Conservation (phyloP, 345 rosid species). For the Erodium maritimum region DNA sequence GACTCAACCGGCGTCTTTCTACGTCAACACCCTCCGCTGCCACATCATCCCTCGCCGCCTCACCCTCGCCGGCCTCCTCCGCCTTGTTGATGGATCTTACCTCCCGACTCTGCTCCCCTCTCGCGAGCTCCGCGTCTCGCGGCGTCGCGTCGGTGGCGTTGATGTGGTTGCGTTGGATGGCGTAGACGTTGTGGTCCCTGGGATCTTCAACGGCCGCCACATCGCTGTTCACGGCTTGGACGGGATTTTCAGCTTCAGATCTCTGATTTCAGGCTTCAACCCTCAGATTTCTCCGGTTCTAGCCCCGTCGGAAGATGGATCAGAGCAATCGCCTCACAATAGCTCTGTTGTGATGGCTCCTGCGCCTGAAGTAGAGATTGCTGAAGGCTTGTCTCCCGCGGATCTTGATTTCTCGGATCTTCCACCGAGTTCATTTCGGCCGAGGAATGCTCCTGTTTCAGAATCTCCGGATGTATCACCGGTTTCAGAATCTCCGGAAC, state of each 20-base stretch:
- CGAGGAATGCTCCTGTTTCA: background rate
- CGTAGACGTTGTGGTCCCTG: constrained; percentile 18
- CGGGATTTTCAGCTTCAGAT: constrained; percentile 1
- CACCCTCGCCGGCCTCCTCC: constrained; percentile 23
- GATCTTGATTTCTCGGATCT: background rate
- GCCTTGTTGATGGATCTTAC: constrained; percentile 16
- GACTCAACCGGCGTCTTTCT: constrained; percentile 27
- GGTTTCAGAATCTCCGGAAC: background rate
- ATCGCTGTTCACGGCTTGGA: constrained; percentile 33
- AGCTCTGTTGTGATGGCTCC: background rate
- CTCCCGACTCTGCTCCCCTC: constrained; percentile 30
- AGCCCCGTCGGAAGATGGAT: background rate
- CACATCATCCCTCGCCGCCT: constrained; percentile 33
- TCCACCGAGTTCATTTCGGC: background rate
- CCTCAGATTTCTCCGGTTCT: background rate
- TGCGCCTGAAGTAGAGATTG: background rate
- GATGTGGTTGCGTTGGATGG: constrained; percentile 16
- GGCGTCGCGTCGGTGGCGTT: background rate
- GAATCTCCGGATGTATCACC: background rate
- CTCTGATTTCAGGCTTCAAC: background rate
- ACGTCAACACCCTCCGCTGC: constrained; percentile 33
- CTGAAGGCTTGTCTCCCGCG: background rate
- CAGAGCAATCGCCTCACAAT: background rate
- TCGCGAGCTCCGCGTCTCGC: constrained; percentile 18
- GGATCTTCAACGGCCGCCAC: constrained; percentile 24